Conservation (phyloP, 2,329 filamentous ascomycete species). For the Paraphaeosphaeria sporulosa region DNA sequence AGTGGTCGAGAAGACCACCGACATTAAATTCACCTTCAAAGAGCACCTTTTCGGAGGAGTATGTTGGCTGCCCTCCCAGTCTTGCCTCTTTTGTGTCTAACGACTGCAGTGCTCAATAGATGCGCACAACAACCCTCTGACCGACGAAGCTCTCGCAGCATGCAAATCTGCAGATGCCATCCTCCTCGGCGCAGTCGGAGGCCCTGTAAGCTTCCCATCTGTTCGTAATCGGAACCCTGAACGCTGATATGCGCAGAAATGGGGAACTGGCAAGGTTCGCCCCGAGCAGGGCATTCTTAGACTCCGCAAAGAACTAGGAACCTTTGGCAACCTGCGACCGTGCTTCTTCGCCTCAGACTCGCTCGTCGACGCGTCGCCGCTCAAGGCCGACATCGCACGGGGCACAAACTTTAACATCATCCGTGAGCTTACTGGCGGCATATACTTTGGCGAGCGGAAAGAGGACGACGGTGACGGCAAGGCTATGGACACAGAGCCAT, state of each 20-base stretch:
- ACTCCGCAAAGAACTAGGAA: conserved; percentile 91
- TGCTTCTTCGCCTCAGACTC: conserved; percentile 93
- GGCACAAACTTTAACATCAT: conserved; percentile 93
- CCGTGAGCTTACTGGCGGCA: conserved; percentile 88
- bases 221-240: background rate
- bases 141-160: conserved; percentile 80
- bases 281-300: conserved; percentile 91
- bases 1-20: conserved; percentile 76
- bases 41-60: conserved; percentile 92
- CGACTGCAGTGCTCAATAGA: conserved; percentile 81
- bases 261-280: conserved; percentile 86
- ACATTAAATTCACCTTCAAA: conserved; percentile 86
- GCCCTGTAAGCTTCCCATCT: conserved; percentile 65
- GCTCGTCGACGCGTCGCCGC: conserved; percentile 82
- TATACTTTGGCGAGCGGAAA: conserved; percentile 92
- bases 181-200: conserved; percentile 90
- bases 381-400: conserved; percentile 84
- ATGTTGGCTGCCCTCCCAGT: conserved; percentile 54
- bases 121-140: conserved; percentile 77
- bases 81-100: conserved; percentile 6
- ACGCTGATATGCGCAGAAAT: conserved; percentile 66
- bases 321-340: conserved; percentile 93
- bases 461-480: conserved; percentile 78
- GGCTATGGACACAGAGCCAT: conserved; percentile 86
- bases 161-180: conserved; percentile 89